Evolutionary conservation across 371 early-diverging fungal genomes (phyloP).

Genomic region (Saksenaea vasiformis): DNA sequence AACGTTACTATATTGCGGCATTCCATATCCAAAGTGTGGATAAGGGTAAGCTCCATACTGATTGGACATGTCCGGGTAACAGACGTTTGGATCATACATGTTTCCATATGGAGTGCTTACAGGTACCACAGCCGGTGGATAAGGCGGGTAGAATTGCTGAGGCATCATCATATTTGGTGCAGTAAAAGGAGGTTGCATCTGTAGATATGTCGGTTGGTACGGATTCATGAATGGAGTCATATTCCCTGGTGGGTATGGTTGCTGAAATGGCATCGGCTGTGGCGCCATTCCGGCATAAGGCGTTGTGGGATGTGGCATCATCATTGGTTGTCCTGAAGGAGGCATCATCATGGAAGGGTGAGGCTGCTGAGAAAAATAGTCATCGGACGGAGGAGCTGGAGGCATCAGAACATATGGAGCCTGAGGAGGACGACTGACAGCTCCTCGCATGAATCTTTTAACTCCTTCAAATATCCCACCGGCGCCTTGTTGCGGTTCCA

Average conservation of each 20-base stretch:
- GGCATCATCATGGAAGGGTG: neutral
- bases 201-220: neutral
- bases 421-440: neutral
- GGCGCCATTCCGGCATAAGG: neutral
- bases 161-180: neutral
- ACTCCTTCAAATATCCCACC: neutral
- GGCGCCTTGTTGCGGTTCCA: neutral
- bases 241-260: neutral
- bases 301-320: neutral
- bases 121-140: neutral
- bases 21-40: neutral
- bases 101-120: neutral
- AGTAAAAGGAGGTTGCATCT: neutral
- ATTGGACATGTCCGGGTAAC: neutral
- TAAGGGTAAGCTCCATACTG: neutral
- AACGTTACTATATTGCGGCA: neutral
- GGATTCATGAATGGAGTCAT: neutral
- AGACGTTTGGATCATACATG: neutral
- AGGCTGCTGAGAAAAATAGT: neutral
- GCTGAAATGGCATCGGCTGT: neutral
- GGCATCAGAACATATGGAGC: neutral
- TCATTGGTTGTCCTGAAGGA: neutral
- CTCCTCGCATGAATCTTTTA: neutral
- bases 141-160: neutral
- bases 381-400: neutral